Evolutionary conservation across 2,329 filamentous ascomycete species (phyloP).

Genomic region (Fusarium fujikuroi): DNA sequence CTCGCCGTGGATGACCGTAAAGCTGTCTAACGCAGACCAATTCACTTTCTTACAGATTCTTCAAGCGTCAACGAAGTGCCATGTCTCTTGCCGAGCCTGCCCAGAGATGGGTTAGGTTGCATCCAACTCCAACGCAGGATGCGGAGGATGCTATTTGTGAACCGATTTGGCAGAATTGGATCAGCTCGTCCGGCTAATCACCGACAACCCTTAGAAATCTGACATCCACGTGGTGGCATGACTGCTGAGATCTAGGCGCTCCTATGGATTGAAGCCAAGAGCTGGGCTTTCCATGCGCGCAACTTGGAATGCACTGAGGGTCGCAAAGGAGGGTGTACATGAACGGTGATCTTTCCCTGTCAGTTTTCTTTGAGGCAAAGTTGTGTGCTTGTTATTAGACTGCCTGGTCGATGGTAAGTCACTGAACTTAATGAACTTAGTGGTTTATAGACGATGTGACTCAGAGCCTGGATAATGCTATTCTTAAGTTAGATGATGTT

Average conservation of each 20-base stretch:
- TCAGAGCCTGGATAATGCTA: not conserved
- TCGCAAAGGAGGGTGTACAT: not conserved
- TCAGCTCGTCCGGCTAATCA: not conserved
- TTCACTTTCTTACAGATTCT: rapidly evolving
- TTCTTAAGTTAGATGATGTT: not conserved
- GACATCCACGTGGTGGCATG: not conserved
- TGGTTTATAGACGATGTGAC: not conserved
- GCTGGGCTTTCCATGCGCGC: not conserved
- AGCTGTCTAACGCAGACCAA: not conserved
- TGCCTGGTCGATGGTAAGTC: rapidly evolving
- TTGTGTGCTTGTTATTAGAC: rapidly evolving
- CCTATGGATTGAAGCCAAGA: not conserved
- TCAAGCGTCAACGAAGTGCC: not conserved
- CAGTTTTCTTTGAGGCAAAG: rapidly evolving
- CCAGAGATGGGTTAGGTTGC: not conserved
- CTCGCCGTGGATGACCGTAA: rapidly evolving
- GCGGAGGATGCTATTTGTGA: not conserved
- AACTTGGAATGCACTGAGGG: not conserved
- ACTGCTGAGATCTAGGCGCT: not conserved
- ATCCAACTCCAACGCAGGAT: not conserved
- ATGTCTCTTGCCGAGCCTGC: not conserved
- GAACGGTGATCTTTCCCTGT: rapidly evolving
- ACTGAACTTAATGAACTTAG: no score
- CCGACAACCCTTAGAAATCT: not conserved
- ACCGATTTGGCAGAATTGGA: not conserved